phyloP scores from a whole-genome alignment of 805 yeast species.

The Ascoidea rubescens region DNA sequence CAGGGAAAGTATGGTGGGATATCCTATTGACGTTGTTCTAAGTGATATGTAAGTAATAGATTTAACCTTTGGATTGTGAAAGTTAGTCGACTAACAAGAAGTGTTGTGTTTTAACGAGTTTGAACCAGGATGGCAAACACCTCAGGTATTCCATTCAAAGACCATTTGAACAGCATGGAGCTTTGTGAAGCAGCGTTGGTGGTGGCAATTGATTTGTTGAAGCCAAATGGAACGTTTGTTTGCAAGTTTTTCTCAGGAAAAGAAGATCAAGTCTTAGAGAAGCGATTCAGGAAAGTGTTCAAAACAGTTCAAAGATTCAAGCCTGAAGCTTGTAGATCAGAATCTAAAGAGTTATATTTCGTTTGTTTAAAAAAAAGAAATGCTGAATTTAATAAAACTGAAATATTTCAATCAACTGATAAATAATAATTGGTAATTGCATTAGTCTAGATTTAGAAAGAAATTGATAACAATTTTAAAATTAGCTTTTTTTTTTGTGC shows the following conservation, averaged over 20 bases:
- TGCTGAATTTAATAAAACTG: conserved; percentile 24
- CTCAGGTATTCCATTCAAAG: conserved; percentile 66
- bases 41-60: conserved; percentile 66
- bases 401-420: conserved; percentile 22
- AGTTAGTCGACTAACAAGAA: conserved; percentile 63
- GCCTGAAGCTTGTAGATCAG: conserved; percentile 69
- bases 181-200: conserved; percentile 83
- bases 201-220: conserved; percentile 57
- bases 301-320: conserved; percentile 52
- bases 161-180: conserved; percentile 68
- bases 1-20: conserved; percentile 1
- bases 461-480: no score
- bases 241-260: conserved; percentile 80
- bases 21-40: conserved; percentile 49
- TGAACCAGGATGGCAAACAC: conserved; percentile 79
- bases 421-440: background rate
- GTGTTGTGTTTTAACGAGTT: conserved; percentile 28
- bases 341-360: conserved; percentile 74
- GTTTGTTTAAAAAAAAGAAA: conserved; percentile 43
- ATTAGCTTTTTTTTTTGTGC: no score
- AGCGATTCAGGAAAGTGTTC: conserved; percentile 44
- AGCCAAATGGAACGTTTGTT: conserved; percentile 57
- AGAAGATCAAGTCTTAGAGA: conserved; percentile 57
- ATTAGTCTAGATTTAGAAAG: no score
- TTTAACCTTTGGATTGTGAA: conserved; percentile 6